Evolutionary conservation across 2,329 filamentous ascomycete species (phyloP).

Genomic region (Ophiostoma sp.): DNA sequence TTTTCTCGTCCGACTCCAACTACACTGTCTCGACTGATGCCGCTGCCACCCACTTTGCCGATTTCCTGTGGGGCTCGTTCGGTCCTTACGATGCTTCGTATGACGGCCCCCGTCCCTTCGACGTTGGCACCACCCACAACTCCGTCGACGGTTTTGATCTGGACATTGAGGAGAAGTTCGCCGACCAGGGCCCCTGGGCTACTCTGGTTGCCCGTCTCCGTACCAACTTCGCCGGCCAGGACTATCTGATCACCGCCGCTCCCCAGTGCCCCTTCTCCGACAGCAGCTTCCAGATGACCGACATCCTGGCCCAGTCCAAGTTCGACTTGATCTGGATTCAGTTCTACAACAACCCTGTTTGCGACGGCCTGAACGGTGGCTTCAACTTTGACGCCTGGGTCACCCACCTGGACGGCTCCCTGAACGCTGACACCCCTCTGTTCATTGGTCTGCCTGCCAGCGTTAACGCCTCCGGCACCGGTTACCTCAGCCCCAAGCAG

Average conservation of each 20-base stretch:
- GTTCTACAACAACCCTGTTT: slow-evolving; percentile 50
- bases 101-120: slow-evolving; percentile 46
- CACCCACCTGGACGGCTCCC: slow-evolving; percentile 35
- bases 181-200: slow-evolving; percentile 28
- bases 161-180: slow-evolving; percentile 45
- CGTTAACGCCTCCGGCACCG: slow-evolving; percentile 30
- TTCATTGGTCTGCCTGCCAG: slow-evolving; percentile 43
- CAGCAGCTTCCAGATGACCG: slow-evolving; percentile 45
- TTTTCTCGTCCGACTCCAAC: slow-evolving; percentile 34
- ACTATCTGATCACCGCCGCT: slow-evolving; percentile 49
- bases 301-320: slow-evolving; percentile 41
- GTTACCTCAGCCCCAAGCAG: slow-evolving; percentile 33
- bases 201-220: slow-evolving; percentile 27
- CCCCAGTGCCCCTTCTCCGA: slow-evolving; percentile 46
- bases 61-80: slow-evolving; percentile 43
- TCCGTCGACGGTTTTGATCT: slow-evolving; percentile 56
- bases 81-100: slow-evolving; percentile 38
- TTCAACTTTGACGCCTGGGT: slow-evolving; percentile 44
- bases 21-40: slow-evolving; percentile 38
- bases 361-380: slow-evolving; percentile 38
- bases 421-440: slow-evolving; percentile 41
- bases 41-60: slow-evolving; percentile 40
- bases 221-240: slow-evolving; percentile 28
- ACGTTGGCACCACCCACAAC: slow-evolving; percentile 37
- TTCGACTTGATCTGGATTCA: slow-evolving; percentile 49